Percentiles rank a stretch among this genome's conserved stretches.
Conservation (phyloP, 2,329 filamentous ascomycete genomes). For the Xylaria sp. region DNA sequence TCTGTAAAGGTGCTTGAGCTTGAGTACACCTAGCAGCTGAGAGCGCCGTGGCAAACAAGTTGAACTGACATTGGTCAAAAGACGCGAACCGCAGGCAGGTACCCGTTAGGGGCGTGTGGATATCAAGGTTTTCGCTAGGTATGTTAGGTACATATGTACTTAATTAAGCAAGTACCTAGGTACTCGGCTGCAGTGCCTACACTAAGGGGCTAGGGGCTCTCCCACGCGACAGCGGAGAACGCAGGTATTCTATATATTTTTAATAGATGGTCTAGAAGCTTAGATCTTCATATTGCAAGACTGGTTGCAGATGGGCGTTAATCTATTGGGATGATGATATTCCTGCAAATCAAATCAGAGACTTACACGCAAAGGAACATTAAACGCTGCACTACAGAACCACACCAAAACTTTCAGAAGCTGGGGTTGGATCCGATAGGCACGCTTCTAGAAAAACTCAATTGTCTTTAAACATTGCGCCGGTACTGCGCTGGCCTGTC, state of each 20-base stretch:
- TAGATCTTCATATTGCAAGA: slow-evolving; percentile 3
- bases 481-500: neutral
- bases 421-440: slow-evolving; percentile 18
- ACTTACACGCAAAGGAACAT: neutral
- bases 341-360: neutral
- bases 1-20: neutral
- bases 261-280: slow-evolving; percentile 12
- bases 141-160: too few species aligned
- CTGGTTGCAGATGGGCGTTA: neutral
- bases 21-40: neutral
- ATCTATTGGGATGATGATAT: slow-evolving; percentile 7
- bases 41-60: neutral
- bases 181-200: slow-evolving; percentile 4
- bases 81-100: neutral
- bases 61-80: neutral
- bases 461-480: slow-evolving; percentile 16
- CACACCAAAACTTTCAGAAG: slow-evolving; percentile 1
- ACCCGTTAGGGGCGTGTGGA: neutral
- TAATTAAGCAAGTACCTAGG: too few species aligned
- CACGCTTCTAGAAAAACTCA: slow-evolving; percentile 20
- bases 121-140: too few species aligned
- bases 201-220: slow-evolving; percentile 16
- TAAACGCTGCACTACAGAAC: neutral
- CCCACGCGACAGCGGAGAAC: slow-evolving; percentile 47
- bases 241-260: neutral